These are phyloP conservation scores for Phytopythium aichiense DNA, from an alignment of 352 stramenopile species.

Conservation along the genomic window DNA sequence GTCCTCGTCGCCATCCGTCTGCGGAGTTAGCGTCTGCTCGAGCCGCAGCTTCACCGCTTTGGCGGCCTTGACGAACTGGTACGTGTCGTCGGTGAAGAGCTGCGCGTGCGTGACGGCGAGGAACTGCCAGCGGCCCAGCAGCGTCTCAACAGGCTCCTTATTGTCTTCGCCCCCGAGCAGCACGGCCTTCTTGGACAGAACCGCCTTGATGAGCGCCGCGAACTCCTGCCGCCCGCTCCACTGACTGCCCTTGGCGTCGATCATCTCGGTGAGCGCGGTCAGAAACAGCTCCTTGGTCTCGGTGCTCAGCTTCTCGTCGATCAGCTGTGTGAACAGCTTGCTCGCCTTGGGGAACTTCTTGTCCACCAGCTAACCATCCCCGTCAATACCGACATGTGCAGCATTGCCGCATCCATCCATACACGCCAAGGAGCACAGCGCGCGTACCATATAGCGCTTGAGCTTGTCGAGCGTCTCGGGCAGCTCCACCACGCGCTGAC, in stretches of 20 bases:
- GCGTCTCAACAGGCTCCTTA: slow-evolving; percentile 7
- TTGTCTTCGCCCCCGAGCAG: slow-evolving; percentile 16
- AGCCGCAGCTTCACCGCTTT: slow-evolving; percentile 58
- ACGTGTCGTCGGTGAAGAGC: slow-evolving; percentile 81
- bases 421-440: not conserved
- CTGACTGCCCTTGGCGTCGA: slow-evolving; percentile 27
- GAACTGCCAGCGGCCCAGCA: slow-evolving; percentile 48
- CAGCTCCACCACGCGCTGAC: slow-evolving; percentile 30
- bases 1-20: not conserved
- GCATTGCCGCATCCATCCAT: no score
- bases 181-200: slow-evolving; percentile 33
- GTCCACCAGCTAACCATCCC: slow-evolving; percentile 35
- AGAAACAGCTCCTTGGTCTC: slow-evolving; percentile 45
- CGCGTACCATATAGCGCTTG: slow-evolving; percentile 59
- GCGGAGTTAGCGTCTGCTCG: slow-evolving; percentile 18
- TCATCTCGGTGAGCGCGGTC: slow-evolving; percentile 35
- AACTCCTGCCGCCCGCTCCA: slow-evolving; percentile 61
- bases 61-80: slow-evolving; percentile 66
- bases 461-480: slow-evolving; percentile 43
- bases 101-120: slow-evolving; percentile 53
- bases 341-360: slow-evolving; percentile 77
- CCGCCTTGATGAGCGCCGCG: slow-evolving; percentile 32
- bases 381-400: no score
- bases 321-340: slow-evolving; percentile 44
- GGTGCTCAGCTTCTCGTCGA: slow-evolving; percentile 33